Percentiles rank a stretch among this genome's conserved stretches.
Evolutionary conservation across 1,139 yeast genomes (phyloP).

Genomic region (Candida tetrigidarum): DNA sequence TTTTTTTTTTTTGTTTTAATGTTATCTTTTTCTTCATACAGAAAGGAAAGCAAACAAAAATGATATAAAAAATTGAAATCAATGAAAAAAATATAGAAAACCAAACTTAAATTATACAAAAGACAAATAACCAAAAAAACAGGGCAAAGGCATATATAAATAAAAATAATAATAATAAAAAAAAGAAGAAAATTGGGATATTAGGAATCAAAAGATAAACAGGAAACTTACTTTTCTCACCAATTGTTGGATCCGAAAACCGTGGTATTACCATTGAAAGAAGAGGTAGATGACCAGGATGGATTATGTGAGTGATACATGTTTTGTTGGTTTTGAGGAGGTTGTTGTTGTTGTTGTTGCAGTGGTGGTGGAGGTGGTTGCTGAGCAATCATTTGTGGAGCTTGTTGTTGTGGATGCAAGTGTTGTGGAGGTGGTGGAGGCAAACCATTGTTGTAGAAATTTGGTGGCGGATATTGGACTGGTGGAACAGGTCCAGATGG

Average conservation of each 20-base stretch:
- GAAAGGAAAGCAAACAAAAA: background rate
- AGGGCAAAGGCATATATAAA: background rate
- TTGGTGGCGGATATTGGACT: conserved; percentile 4
- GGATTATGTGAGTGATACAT: conserved; percentile 13
- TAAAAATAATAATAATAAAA: background rate
- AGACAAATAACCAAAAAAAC: conserved; percentile 6
- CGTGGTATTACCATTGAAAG: conserved; percentile 11
- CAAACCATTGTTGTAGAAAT: conserved; percentile 8
- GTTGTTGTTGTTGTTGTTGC: conserved; percentile 9
- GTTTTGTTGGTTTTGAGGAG: conserved; percentile 3
- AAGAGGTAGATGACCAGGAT: conserved; percentile 17
- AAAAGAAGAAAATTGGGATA: background rate
- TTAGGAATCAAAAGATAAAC: background rate
- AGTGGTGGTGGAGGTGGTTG: too few species aligned
- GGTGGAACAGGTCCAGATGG: conserved; percentile 6
- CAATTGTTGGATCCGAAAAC: conserved; percentile 14
- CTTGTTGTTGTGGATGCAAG: conserved; percentile 8
- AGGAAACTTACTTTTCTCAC: conserved; percentile 6
- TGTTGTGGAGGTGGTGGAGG: conserved; percentile 8
- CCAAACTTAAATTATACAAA: conserved; percentile 7
- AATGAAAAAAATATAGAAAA: conserved; percentile 2
- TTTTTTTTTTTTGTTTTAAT: background rate
- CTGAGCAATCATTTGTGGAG: background rate
- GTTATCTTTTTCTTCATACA: conserved; percentile 1
- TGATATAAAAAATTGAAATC: background rate